Conservation (phyloP, 805 yeast species). For the Kluyveromyces nonfermentans region DNA sequence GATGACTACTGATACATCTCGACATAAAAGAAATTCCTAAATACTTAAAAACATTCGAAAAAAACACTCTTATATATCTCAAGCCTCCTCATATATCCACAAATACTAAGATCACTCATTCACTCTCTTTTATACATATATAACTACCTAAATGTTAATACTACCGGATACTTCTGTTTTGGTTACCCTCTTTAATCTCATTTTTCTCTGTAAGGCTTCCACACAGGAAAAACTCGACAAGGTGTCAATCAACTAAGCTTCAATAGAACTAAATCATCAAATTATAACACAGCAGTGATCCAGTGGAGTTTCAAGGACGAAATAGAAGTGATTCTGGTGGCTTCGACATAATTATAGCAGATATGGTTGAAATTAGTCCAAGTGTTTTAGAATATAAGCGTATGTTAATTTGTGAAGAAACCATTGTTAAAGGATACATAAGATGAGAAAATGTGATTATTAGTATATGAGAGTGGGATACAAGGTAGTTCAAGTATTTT, state of each 20-base stretch:
- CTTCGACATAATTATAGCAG: not conserved
- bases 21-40: not conserved
- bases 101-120: not conserved
- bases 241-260: no score
- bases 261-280: no score
- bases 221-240: not conserved
- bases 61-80: no score
- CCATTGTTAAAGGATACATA: not conserved
- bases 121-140: not conserved
- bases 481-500: no score
- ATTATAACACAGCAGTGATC: no score
- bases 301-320: not conserved
- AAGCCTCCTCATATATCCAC: no score
- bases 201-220: not conserved
- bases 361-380: constrained; percentile 62
- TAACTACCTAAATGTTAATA: not conserved
- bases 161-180: not conserved
- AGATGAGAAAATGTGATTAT: no score
- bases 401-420: constrained; percentile 35
- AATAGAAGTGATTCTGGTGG: not conserved
- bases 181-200: not conserved
- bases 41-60: not conserved
- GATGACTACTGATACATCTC: constrained; percentile 64
- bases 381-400: constrained; percentile 66
- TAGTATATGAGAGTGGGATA: no score